Conservation (phyloP, 2,329 filamentous ascomycete genomes). For the Botrytis paeoniae region DNA sequence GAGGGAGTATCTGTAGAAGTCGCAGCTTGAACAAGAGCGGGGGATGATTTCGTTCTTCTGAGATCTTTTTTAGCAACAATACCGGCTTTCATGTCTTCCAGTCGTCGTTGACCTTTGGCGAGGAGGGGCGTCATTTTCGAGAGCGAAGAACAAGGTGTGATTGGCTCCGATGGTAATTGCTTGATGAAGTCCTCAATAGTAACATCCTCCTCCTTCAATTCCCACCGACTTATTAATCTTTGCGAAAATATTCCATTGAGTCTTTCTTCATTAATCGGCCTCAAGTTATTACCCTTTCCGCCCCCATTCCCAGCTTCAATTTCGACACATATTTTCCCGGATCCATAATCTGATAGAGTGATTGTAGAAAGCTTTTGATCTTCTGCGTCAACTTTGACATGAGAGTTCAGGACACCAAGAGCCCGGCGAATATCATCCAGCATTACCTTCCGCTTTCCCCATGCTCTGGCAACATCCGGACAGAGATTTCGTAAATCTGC, state of each 20-base stretch:
- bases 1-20: conserved; percentile 18
- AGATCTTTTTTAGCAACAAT: conserved; percentile 52
- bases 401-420: conserved; percentile 56
- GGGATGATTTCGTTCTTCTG: conserved; percentile 39
- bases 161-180: conserved; percentile 53
- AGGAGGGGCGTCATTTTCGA: conserved; percentile 55
- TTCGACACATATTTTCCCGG: conserved; percentile 57
- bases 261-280: conserved; percentile 48
- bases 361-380: conserved; percentile 37
- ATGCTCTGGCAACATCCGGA: conserved; percentile 62
- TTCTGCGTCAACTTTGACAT: conserved; percentile 38
- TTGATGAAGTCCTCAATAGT: conserved; percentile 46
- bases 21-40: not conserved
- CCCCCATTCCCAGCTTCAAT: conserved; percentile 35
- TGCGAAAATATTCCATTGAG: conserved; percentile 54
- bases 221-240: conserved; percentile 50
- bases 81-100: conserved; percentile 66
- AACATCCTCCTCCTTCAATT: conserved; percentile 26
- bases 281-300: conserved; percentile 34
- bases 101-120: conserved; percentile 63
- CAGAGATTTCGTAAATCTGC: conserved; percentile 61
- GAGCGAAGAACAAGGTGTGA: conserved; percentile 51
- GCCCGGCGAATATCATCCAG: conserved; percentile 64
- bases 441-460: conserved; percentile 68
- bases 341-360: conserved; percentile 51